Conservation (phyloP, 352 stramenopile genomes). For the Pythium phragmitis region DNA sequence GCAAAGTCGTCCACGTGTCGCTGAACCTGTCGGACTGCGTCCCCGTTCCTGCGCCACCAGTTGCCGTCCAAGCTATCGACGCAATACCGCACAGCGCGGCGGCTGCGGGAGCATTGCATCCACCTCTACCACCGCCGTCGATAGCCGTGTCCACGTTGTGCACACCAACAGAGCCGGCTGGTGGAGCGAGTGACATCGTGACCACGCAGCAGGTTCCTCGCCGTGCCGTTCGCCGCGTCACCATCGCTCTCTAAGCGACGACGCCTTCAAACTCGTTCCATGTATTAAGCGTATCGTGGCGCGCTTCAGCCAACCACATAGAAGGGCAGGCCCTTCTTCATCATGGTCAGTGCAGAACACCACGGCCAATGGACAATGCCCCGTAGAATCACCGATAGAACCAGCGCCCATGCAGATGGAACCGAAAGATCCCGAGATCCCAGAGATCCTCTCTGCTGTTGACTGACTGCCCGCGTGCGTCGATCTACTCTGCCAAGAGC, state of each 20-base stretch:
- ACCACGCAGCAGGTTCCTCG: background rate
- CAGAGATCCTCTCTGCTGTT: too few species aligned
- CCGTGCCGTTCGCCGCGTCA: slow-evolving; percentile 11
- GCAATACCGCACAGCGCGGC: background rate
- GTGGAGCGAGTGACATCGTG: background rate
- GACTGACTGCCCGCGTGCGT: too few species aligned
- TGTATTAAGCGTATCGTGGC: too few species aligned
- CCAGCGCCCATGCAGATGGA: too few species aligned
- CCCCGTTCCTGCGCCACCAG: background rate
- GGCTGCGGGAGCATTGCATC: background rate
- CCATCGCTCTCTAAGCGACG: slow-evolving; percentile 10
- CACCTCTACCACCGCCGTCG: background rate
- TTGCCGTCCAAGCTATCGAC: background rate
- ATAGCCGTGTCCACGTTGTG: background rate
- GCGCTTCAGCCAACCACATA: too few species aligned
- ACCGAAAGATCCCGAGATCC: too few species aligned
- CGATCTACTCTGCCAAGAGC: too few species aligned
- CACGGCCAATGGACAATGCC: too few species aligned
- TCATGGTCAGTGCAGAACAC: too few species aligned
- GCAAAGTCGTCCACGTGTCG: slow-evolving; percentile 46
- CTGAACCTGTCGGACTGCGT: slow-evolving; percentile 31
- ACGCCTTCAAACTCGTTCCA: too few species aligned
- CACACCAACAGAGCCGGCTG: background rate
- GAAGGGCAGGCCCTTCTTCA: too few species aligned
- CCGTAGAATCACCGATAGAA: too few species aligned